Percentiles rank a stretch among this genome's conserved stretches.
Conservation (phyloP, 257 asterid genomes). For the Vinca minor region DNA sequence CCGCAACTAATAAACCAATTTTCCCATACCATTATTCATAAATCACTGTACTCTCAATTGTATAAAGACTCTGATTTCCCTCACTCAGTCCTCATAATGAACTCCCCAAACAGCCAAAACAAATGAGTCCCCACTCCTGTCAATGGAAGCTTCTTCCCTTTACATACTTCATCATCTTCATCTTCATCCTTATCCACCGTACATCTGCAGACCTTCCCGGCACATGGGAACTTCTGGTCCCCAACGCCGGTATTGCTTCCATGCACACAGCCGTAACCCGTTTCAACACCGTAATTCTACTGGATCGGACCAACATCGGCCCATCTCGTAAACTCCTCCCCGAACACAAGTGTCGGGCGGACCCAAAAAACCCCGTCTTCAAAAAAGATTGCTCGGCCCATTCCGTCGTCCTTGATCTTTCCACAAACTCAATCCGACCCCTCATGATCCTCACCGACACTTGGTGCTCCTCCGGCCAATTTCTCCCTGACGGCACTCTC, state of each 20-base stretch:
- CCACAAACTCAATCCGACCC: conserved; percentile 51
- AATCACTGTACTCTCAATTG: no score
- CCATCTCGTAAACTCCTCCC: conserved; percentile 60
- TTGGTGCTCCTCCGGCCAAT: conserved; percentile 96
- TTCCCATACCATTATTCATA: no score
- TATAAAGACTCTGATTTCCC: no score
- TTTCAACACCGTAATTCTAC: conserved; percentile 78
- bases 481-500: conserved; percentile 85
- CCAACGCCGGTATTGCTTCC: conserved; percentile 83
- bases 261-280: conserved; percentile 95
- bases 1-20: no score
- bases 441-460: conserved; percentile 70
- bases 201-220: conserved; percentile 64
- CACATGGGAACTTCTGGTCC: conserved; percentile 76
- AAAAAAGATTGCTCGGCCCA: conserved; percentile 73
- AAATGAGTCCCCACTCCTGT: not conserved
- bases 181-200: conserved; percentile 13
- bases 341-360: conserved; percentile 33
- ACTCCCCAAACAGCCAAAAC: conserved; percentile 2
- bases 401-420: conserved; percentile 60
- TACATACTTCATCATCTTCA: no score
- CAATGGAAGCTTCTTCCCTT: conserved; percentile 9
- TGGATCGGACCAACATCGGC: conserved; percentile 81
- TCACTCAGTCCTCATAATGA: not conserved
- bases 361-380: conserved; percentile 30